phyloP scores from a whole-genome alignment of 2,329 filamentous ascomycete genomes.

The Cladosporium sp. region DNA sequence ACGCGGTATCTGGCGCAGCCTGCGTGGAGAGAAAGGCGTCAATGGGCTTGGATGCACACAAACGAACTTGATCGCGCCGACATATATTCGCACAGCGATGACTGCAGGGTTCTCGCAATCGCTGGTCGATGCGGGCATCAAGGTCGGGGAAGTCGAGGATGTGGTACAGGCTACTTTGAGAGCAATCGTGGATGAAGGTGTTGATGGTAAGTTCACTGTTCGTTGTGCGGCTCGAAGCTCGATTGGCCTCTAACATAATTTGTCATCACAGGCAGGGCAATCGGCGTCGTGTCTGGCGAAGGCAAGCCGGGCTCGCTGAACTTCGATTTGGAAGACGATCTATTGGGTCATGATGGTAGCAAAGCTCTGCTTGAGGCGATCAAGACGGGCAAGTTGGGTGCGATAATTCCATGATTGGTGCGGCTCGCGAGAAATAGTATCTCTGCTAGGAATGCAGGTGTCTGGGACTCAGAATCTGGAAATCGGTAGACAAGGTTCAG shows the following conservation, averaged over 20 bases:
- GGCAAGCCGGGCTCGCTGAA: slow-evolving; percentile 23
- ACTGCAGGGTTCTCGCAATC: slow-evolving; percentile 11
- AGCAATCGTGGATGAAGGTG: slow-evolving; percentile 23
- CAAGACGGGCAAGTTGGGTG: slow-evolving; percentile 15
- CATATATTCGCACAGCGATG: slow-evolving; percentile 24
- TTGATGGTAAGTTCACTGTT: slow-evolving; percentile 21
- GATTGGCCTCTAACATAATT: background rate
- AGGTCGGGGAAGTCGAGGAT: slow-evolving; percentile 23
- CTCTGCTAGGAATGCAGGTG: background rate
- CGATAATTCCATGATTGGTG: background rate
- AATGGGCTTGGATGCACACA: slow-evolving; percentile 18
- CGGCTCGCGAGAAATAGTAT: background rate
- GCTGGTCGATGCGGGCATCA: slow-evolving; percentile 18
- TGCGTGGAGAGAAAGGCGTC: slow-evolving; percentile 4
- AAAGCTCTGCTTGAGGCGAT: slow-evolving; percentile 16
- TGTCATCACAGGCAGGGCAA: background rate
- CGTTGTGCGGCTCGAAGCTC: background rate
- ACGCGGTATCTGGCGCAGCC: slow-evolving; percentile 24
- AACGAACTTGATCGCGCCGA: slow-evolving; percentile 28
- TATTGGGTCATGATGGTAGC: slow-evolving; percentile 21
- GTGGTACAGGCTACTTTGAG: slow-evolving; percentile 27
- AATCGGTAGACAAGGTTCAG: background rate
- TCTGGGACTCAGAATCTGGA: background rate
- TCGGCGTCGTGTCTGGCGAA: slow-evolving; percentile 12
- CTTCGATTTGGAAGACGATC: slow-evolving; percentile 28